Conservation (phyloP, 2,329 filamentous ascomycete species). For the Cordyceps fumosorosea region DNA sequence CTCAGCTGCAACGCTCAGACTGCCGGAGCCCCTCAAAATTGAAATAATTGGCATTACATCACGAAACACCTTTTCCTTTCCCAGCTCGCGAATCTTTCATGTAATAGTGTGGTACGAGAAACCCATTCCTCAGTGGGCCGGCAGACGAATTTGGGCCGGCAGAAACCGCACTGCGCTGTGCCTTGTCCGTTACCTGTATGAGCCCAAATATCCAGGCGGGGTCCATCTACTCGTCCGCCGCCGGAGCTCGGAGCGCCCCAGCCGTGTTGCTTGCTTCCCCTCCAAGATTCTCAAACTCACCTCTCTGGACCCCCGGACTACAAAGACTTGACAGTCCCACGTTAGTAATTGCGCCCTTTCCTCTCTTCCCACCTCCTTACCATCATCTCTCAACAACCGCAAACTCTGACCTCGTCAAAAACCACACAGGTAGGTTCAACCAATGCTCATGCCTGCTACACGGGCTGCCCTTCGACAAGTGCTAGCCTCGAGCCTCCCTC, state of each 20-base stretch:
- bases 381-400: background rate
- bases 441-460: slow-evolving; percentile 14
- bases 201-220: background rate
- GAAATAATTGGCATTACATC: background rate
- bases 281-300: background rate
- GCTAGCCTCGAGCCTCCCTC: background rate
- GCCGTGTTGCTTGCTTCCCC: background rate
- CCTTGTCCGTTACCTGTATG: background rate
- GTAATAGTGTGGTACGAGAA: slow-evolving; percentile 14
- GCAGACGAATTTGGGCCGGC: slow-evolving; percentile 14
- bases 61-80: background rate
- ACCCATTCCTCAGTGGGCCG: slow-evolving; percentile 6
- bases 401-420: background rate
- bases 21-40: background rate
- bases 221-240: background rate
- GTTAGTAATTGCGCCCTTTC: background rate
- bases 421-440: slow-evolving; percentile 22
- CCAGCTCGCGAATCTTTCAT: slow-evolving; percentile 1
- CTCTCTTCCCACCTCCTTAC: background rate
- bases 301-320: background rate
- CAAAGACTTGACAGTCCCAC: slow-evolving; percentile 7
- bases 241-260: slow-evolving; percentile 9
- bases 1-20: background rate
- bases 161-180: slow-evolving; percentile 14
- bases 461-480: slow-evolving; percentile 16